A percentile compares a stretch with the other conserved stretches of the same genome.
These are phyloP conservation scores for Collybia sp. DNA, from an alignment of 768 basidiomycete genomes.

Conservation along the genomic window DNA sequence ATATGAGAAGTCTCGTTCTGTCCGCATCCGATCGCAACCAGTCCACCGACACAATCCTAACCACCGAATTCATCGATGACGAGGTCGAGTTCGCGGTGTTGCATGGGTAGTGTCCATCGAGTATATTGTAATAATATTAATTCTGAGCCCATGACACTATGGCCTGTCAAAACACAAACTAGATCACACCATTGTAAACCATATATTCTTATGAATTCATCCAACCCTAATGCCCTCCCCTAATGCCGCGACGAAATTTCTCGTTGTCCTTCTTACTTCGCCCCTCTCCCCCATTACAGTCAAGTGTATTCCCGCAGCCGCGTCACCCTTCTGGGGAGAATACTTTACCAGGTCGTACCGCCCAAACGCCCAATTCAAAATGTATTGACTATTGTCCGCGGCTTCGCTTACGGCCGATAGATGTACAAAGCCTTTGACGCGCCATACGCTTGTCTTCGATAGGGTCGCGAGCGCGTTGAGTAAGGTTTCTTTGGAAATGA, in stretches of 20 bases:
- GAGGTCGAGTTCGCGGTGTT: no score
- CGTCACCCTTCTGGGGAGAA: slow-evolving; percentile 20
- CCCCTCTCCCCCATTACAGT: slow-evolving; percentile 94
- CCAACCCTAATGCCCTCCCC: slow-evolving; percentile 23
- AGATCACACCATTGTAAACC: no score
- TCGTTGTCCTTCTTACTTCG: slow-evolving; percentile 59
- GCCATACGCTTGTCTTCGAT: slow-evolving; percentile 68
- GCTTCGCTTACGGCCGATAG: slow-evolving; percentile 26
- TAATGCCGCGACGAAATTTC: slow-evolving; percentile 46
- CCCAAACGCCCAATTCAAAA: slow-evolving; percentile 91
- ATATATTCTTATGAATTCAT: no score
- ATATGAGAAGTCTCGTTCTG: no score
- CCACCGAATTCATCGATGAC: no score
- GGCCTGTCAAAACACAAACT: no score
- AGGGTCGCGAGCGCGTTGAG: slow-evolving; percentile 42
- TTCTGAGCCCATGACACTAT: no score
- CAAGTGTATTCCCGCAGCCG: slow-evolving; percentile 43
- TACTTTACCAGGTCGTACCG: slow-evolving; percentile 54
- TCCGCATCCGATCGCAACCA: slow-evolving; percentile 43
- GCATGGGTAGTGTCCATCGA: no score
- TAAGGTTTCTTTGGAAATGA: slow-evolving; percentile 33
- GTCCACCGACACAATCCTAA: slow-evolving; percentile 8
- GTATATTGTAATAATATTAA: no score
- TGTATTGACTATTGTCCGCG: slow-evolving; percentile 40
- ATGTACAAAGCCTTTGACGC: slow-evolving; percentile 81